Base-by-base conservation (phyloP, 1,284 basidiomycete genomes). In the Golubevia sp. region DNA sequence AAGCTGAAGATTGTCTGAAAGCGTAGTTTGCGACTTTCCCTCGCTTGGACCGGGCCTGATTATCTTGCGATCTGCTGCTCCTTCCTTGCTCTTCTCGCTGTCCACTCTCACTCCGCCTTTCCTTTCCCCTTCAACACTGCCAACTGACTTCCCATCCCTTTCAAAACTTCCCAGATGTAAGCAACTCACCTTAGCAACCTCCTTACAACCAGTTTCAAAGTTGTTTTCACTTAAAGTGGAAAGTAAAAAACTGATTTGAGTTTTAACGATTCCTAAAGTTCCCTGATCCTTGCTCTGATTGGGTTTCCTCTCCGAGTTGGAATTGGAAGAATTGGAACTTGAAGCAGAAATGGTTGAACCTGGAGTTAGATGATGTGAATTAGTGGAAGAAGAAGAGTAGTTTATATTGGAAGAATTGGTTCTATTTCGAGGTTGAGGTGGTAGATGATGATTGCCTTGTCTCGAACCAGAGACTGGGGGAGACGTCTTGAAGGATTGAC, bases 211-310 rank as follows among this genome's bases (percentile, higher is more conserved):
- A 83, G 92, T 89, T 82, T 93, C 91, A 82, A 93, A 97, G 85
- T 94, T 94, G 76, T 96, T 94, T 86, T 97, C 94, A 63, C 92
- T 93, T 64, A 97, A 88, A 24, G 92, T 96, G 21, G 92, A 93
- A 70, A 97, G 88, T 65, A 96, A 88, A 85, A 97, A 97, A 73
- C 94, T 92, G 83, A 97, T 95, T 73, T 88, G 87, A 21, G 86
- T 86, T 67, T 86, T 85, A 55, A 86, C 85, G 56, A 86, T 86
- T 48, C 20, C 25, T 24, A 54, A 48, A 21, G 34, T 58, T 18
- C 24, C 44, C 23, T 24, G 20, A 50, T 58, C 56, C 24, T 34
- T 58, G 24, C 51, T 30, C 51, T 30, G 3, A 15, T 30, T 25
- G 24, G 18, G n/a, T n/a, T n/a, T 25, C n/a, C 13, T 25, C 51